Base-by-base conservation (phyloP, 2,329 filamentous ascomycete genomes). In the Juglanconis juglandina region DNA sequence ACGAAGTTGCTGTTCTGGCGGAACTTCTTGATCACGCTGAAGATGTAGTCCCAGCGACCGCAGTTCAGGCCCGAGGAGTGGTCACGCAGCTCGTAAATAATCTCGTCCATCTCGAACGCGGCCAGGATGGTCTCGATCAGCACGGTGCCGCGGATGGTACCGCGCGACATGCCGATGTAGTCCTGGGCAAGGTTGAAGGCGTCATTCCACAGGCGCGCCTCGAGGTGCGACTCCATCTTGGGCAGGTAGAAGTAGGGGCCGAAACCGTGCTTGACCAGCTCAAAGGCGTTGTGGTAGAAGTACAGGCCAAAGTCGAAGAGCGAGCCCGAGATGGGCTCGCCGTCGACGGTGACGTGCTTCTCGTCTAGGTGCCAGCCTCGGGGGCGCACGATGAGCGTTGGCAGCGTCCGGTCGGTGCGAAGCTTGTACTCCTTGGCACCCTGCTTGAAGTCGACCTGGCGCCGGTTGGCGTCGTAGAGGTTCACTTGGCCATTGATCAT, bases 21-120 rank as follows among this genome's bases (percentile, higher is more conserved):
- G 89, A 98, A 96, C 78, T 96, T 96, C 86, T 99, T 99, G 83
- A 99, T 98, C 72, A 94, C 92, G 75, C 90, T 95, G 84, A 99
- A 99, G 79, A 99, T 98, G 83, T 99, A 99, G 75, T 99, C 95
- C 95, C 95, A 99, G 68, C 95, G 90, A 66, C 95, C 95, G 77
- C 95, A 98, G 87, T 99, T 99, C 71, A 99, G 86, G 52, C 95
- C 95, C 6, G 94, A 90, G 75, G 89, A 94, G 82, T 99, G 95
- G 73, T 98, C 94, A 63, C 95, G 90, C 67, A 99, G 88, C 81
- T 98, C 95, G 77, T 97, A 99, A 79, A 99, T 98, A 78, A 99
- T 98, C 87, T 99, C 95, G 70, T 99, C 95, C 95, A 99, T 99
- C 83, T 99, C 95, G 71, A 99, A 99, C 14, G 94, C 95, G 47